Percentiles rank a stretch among this genome's conserved stretches.
phyloP scores from a whole-genome alignment of 2,329 filamentous ascomycete genomes.

The Alternaria rosae region DNA sequence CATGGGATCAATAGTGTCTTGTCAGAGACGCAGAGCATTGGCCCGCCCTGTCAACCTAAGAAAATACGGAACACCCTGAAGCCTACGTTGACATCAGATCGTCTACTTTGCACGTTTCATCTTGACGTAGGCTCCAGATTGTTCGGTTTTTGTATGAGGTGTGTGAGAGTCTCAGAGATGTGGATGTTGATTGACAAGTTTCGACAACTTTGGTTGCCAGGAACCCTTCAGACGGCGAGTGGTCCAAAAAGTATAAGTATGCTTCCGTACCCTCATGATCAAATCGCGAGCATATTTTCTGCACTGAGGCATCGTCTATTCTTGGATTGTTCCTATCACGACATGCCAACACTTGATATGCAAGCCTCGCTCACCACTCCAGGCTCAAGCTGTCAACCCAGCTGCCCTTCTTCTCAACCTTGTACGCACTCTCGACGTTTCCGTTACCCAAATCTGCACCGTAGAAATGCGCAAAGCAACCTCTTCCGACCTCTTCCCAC shows the following conservation, averaged over 20 bases:
- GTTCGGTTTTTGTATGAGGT: background rate
- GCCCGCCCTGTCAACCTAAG: too few species aligned
- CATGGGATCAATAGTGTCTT: too few species aligned
- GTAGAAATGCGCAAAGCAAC: constrained; percentile 66
- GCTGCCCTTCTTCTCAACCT: constrained; percentile 57
- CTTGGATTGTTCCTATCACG: background rate
- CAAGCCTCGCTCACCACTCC: constrained; percentile 38
- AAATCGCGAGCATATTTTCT: background rate
- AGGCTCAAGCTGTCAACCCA: constrained; percentile 55
- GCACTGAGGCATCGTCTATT: too few species aligned
- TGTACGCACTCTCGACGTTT: constrained; percentile 59
- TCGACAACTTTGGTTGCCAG: too few species aligned
- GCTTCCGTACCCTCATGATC: background rate
- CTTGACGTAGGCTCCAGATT: background rate
- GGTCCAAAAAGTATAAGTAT: background rate
- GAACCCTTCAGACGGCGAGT: background rate
- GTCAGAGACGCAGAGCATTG: too few species aligned
- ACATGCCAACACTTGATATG: background rate
- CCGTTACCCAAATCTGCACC: constrained; percentile 61
- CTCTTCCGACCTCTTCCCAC: constrained; percentile 61
- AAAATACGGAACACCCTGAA: too few species aligned
- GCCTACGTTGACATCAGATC: background rate
- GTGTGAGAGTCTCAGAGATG: background rate
- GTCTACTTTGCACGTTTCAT: background rate
- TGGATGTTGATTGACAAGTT: background rate